A percentile compares a stretch with the other conserved stretches of the same genome.
Evolutionary conservation across 805 yeast genomes (phyloP).

Genomic region (Peterozyma toletana): DNA sequence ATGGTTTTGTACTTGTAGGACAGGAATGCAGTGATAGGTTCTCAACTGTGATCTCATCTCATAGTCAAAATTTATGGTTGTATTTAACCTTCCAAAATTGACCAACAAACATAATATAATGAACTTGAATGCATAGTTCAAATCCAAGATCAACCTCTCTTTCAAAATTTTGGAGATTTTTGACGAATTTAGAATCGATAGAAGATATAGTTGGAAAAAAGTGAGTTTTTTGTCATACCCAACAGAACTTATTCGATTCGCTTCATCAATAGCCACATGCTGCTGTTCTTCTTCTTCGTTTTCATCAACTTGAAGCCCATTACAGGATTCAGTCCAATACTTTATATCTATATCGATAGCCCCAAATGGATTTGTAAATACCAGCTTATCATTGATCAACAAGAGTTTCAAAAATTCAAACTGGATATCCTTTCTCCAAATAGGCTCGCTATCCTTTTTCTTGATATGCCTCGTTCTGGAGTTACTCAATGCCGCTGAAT

Average conservation of each 20-base stretch:
- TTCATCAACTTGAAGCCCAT: neutral
- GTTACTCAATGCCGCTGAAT: neutral
- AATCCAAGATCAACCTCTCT: slow-evolving; percentile 66
- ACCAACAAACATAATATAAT: slow-evolving; percentile 60
- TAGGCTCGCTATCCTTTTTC: slow-evolving; percentile 87
- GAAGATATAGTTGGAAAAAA: slow-evolving; percentile 76
- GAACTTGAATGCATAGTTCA: slow-evolving; percentile 26
- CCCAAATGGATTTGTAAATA: slow-evolving; percentile 59
- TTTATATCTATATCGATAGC: slow-evolving; percentile 25
- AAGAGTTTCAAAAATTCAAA: slow-evolving; percentile 64
- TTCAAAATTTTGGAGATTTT: slow-evolving; percentile 79
- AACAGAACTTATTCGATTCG: slow-evolving; percentile 15
- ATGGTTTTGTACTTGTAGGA: slow-evolving; percentile 65
- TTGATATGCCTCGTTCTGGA: slow-evolving; percentile 55
- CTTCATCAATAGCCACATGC: slow-evolving; percentile 8
- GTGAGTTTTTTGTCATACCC: slow-evolving; percentile 43
- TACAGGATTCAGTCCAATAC: slow-evolving; percentile 24
- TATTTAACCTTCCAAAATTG: slow-evolving; percentile 89
- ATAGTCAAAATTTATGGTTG: slow-evolving; percentile 89
- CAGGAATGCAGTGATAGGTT: slow-evolving; percentile 90
- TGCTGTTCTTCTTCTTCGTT: neutral
- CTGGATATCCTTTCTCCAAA: slow-evolving; percentile 84
- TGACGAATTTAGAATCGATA: slow-evolving; percentile 74
- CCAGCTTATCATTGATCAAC: slow-evolving; percentile 54
- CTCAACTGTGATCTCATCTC: slow-evolving; percentile 93